Conservation (phyloP, 768 basidiomycete genomes). For the Rhizopogon roseolus region DNA sequence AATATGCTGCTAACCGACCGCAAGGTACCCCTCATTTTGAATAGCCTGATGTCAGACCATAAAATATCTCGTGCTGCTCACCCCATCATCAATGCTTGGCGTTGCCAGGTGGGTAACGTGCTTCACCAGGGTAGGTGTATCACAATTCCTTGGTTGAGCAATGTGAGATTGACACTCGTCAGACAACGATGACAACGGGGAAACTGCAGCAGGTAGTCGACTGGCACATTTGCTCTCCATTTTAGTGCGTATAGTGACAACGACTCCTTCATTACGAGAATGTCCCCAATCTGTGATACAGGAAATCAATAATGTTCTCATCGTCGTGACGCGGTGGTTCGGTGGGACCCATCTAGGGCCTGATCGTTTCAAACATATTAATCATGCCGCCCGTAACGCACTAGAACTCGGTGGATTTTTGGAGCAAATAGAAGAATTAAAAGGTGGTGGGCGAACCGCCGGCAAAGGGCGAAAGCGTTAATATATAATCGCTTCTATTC, state of each 20-base stretch:
- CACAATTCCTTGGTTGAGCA: neutral
- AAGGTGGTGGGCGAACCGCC: conserved; percentile 11
- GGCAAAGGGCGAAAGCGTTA: conserved; percentile 25
- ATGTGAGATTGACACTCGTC: conserved; percentile 4
- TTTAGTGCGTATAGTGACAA: conserved; percentile 42
- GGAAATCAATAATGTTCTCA: conserved; percentile 81
- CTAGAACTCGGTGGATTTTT: conserved; percentile 86
- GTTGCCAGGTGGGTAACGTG: conserved; percentile 61
- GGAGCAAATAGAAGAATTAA: conserved; percentile 37
- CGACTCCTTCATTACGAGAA: neutral
- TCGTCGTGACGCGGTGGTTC: conserved; percentile 91
- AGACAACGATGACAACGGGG: conserved; percentile 97
- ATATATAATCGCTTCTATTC: neutral
- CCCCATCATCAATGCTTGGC: conserved; percentile 80
- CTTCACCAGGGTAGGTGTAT: conserved; percentile 64
- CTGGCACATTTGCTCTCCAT: conserved; percentile 90
- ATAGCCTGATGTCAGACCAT: conserved; percentile 64
- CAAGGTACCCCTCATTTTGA: conserved; percentile 65
- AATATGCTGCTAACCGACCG: neutral
- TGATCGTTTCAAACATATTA: conserved; percentile 90
- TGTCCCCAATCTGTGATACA: conserved; percentile 20
- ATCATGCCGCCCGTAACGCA: conserved; percentile 90
- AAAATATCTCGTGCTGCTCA: conserved; percentile 73
- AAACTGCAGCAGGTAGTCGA: conserved; percentile 87
- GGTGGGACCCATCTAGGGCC: conserved; percentile 90